phyloP scores from a whole-genome alignment of 805 yeast species.

The Schizosaccharomyces cryophilus region DNA sequence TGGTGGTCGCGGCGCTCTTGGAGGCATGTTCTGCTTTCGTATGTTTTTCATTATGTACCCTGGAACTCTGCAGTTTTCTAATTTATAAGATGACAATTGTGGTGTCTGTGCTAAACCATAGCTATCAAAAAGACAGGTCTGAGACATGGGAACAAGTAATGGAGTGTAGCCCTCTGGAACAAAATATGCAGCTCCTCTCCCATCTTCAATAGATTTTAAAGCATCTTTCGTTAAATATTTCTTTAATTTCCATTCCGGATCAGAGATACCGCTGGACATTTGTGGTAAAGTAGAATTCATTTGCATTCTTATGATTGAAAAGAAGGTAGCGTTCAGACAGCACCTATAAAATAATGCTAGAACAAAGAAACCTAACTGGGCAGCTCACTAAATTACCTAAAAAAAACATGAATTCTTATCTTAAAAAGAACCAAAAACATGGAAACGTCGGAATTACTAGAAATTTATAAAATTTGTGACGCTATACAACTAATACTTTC shows the following conservation, averaged over 20 bases:
- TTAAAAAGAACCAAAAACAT: no score
- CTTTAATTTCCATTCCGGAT: not conserved
- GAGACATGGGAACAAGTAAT: not conserved
- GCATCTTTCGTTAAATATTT: not conserved
- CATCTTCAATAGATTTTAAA: not conserved
- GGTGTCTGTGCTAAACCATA: not conserved
- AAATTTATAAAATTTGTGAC: no score
- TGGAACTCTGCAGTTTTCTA: not conserved
- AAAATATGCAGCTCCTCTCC: conserved; percentile 1
- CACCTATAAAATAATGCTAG: no score
- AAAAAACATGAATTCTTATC: no score
- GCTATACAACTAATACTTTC: no score
- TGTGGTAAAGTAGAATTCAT: no score
- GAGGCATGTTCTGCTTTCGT: not conserved
- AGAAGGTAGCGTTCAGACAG: no score
- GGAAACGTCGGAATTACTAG: no score
- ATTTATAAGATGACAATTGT: not conserved
- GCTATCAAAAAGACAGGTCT: not conserved
- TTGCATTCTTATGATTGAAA: no score
- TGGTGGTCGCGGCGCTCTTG: not conserved
- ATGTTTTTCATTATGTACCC: not conserved
- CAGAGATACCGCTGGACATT: not conserved
- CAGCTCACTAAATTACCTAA: no score
- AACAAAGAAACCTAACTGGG: no score
- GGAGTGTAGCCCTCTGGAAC: conserved; percentile 1